Evolutionary conservation across 306 rosid genomes (phyloP), one percentile per base, ranked within the genome.

Genomic region (Morella rubra): DNA sequence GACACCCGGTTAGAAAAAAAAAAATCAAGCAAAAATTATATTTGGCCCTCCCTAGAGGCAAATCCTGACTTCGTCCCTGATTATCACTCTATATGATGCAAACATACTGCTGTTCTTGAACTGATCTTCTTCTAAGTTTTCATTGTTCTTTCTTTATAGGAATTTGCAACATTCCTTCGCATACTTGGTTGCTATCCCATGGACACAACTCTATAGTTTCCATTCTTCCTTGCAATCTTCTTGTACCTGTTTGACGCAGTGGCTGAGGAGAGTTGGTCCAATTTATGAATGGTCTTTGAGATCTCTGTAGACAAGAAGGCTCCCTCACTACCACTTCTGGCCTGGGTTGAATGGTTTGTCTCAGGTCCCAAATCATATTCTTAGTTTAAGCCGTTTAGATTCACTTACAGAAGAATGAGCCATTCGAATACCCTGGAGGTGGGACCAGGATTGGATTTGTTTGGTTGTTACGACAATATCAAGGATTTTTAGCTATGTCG

Each of bases 171-270:
- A 50, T 89, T 86, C 81, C 86, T 89, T 80, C 80, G 90, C 56
- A 87, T 89, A 24, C 83, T 86, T 42, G 92, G 92, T 52, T 89
- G 90, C 79, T 86, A 86, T 76, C 86, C 90, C 11, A 80, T 82
- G 67, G 87, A 84, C 77, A 54, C 81, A 78, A 84, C 71, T 44
- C 18, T 18, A 54, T 49, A 67, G 68, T 65, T 32, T 10, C 19
- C 74, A 5, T 10, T 27, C 24, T 22, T 15, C 27, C 24, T 74
- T 15, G 41, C 72, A 47, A 32, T 64, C 56, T 59, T 44, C 73
- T 41, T 37, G 18, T 20, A 40, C 66, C 76, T 79, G 52, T 45
- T 76, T 32, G 83, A 62, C 73, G 69, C 16, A 18, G 69, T 44
- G 42, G 41, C 58, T 47, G 55, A 4, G 19, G 56, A 61, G 72